A percentile compares a stretch with the other conserved stretches of the same genome.
Evolutionary conservation across 345 rosid species (phyloP).

Genomic region (Geranium brycei): DNA sequence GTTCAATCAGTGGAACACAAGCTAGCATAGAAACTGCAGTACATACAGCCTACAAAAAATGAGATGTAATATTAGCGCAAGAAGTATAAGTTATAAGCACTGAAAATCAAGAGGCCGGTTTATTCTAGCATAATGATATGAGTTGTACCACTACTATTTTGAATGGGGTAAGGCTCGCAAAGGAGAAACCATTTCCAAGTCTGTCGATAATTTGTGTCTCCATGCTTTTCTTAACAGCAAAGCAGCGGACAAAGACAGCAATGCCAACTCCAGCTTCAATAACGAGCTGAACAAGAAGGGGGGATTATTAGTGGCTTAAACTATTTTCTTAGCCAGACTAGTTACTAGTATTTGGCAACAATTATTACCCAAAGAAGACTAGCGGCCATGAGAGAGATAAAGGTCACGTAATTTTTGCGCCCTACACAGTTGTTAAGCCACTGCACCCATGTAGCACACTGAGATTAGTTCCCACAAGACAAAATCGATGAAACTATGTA

Average conservation of each 20-base stretch:
- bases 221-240: conserved; percentile 73
- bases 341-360: background rate
- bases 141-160: conserved; percentile 81
- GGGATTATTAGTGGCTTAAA: too few species aligned
- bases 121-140: background rate
- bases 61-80: conserved; percentile 15
- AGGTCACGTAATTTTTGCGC: conserved; percentile 70
- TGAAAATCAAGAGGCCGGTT: conserved; percentile 5
- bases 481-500: background rate
- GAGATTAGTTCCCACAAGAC: conserved; percentile 13
- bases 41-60: conserved; percentile 55
- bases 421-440: conserved; percentile 99
- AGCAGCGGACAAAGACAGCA: conserved; percentile 78
- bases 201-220: conserved; percentile 76
- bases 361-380: conserved; percentile 85
- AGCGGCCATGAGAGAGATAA: conserved; percentile 73
- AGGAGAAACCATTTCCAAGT: conserved; percentile 93
- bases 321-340: background rate
- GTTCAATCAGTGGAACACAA: conserved; percentile 80
- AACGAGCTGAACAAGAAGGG: conserved; percentile 40
- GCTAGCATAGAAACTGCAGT: conserved; percentile 84
- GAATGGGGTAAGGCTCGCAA: conserved; percentile 52
- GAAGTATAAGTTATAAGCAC: conserved; percentile 1
- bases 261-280: conserved; percentile 87
- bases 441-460: conserved; percentile 35